A percentile compares a stretch with the other conserved stretches of the same genome.
These are phyloP conservation scores for Diaporthe longicolla DNA, from an alignment of 2,329 filamentous ascomycete genomes.

Conservation along the genomic window DNA sequence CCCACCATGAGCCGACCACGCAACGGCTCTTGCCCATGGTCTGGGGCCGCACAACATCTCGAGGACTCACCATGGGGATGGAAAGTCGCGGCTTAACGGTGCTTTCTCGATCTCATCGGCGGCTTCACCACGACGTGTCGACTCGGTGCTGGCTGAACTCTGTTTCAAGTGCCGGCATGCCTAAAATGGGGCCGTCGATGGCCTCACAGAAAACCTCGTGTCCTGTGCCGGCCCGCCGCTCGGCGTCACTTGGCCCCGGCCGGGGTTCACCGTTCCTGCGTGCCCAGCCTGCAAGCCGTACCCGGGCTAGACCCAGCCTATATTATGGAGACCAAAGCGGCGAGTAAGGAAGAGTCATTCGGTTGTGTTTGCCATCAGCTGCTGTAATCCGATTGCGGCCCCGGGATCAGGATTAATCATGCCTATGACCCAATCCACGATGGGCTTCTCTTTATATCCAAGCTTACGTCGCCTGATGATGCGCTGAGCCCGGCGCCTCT, in stretches of 20 bases:
- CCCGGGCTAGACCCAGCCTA: constrained; percentile 21
- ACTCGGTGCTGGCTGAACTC: not conserved
- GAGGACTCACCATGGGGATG: constrained; percentile 10
- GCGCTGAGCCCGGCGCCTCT: not conserved
- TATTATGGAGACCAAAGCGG: constrained; percentile 32
- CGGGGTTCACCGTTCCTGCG: constrained; percentile 5
- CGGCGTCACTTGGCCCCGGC: constrained; percentile 4
- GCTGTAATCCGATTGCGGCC: constrained; percentile 37
- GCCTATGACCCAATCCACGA: constrained; percentile 22
- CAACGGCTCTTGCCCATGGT: constrained; percentile 14
- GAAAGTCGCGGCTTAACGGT: constrained; percentile 35
- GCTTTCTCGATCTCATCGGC: constrained; percentile 8
- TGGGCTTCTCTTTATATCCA: constrained; percentile 22
- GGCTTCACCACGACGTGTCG: constrained; percentile 13
- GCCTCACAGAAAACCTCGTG: constrained; percentile 30
- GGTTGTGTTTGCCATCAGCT: constrained; percentile 32
- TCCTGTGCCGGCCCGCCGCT: constrained; percentile 17
- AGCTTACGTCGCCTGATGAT: constrained; percentile 21
- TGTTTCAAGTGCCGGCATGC: constrained; percentile 19
- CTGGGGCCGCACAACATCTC: constrained; percentile 11
- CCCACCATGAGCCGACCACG: constrained; percentile 26
- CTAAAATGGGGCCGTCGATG: constrained; percentile 32
- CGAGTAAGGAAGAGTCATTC: constrained; percentile 26
- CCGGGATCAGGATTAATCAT: constrained; percentile 27
- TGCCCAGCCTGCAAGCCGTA: constrained; percentile 23